Base-by-base conservation (phyloP, 2,329 filamentous ascomycete genomes). In the Pseudogymnoascus pannorum region DNA sequence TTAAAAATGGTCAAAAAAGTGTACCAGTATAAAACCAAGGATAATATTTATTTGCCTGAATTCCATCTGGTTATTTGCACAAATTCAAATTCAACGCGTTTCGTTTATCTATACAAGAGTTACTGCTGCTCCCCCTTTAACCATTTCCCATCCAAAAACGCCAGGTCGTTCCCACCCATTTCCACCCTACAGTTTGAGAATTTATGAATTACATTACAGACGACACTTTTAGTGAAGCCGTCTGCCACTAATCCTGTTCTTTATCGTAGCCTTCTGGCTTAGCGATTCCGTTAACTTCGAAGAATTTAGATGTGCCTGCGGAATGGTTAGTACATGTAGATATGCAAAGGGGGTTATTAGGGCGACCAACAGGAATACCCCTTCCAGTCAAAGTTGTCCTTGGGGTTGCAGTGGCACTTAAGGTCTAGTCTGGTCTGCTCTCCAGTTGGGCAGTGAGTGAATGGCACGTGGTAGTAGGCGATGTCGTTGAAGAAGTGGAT, bases 401-500 rank as follows among this genome's bases (percentile, higher is more conserved):
- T 87, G 6, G 94, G 93, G 72, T 99, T 92, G 78, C 94, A 99
- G 75, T 92, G 88, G 76, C 94, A 99, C 73, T 90, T 92, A 67
- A 93, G 85, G 67, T 96, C 88, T 61, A 92, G 75, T 66, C 92
- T 86, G 60, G 83, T 85, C 77, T 96, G 83, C 76, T 97, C 91
- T 60, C 88, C 89, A 0, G 92, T 96, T 2, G 94, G 94, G 76
- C 94, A 99, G 76, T 99, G 94, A 4, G 92, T 97, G 74, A 99
- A 99, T 20, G 94, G 94, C 22, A 97, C 89, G 73, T 99, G 94
- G 76, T 92, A 97, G 77, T 99, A 99, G 63, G 91, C 93, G 70
- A 99, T 99, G 72, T 99, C 93, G 75, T 99, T 91, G 81, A 97
- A 99, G 80, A 99, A 99, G 75, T 99, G 94, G 65, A 99, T 86